These are phyloP conservation scores for Agapanthus africanus DNA, from an alignment of 106 monocot species.

Conservation along the genomic window DNA sequence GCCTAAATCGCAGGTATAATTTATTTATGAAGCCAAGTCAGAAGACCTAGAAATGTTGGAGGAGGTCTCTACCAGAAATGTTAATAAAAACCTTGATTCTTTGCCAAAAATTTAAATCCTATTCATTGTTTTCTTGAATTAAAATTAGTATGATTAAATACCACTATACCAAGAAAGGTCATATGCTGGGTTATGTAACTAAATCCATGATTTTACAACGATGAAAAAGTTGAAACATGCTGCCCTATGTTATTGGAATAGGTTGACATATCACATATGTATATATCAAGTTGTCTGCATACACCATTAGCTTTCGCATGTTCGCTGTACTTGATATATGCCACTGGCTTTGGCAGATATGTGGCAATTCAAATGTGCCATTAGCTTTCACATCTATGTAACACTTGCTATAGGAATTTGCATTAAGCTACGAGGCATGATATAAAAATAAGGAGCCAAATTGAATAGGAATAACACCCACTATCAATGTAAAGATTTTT, in stretches of 20 bases:
- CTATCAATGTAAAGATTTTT: background rate
- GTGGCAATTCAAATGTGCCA: too few species aligned
- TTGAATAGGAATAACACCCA: background rate
- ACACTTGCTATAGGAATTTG: background rate
- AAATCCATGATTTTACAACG: background rate
- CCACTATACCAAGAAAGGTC: background rate
- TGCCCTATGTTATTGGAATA: too few species aligned
- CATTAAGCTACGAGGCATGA: background rate
- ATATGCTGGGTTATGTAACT: background rate
- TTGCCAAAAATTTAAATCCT: background rate
- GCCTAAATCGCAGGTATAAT: background rate
- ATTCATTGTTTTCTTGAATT: too few species aligned
- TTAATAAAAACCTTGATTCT: background rate
- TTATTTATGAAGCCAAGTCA: background rate
- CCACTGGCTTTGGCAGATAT: too few species aligned
- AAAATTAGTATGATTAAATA: too few species aligned
- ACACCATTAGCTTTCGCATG: too few species aligned
- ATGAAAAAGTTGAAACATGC: background rate
- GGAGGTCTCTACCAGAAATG: background rate
- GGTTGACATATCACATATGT: too few species aligned
- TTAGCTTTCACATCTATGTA: too few species aligned
- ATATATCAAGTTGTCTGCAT: too few species aligned
- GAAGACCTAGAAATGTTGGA: background rate
- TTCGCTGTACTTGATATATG: too few species aligned
- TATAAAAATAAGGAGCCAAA: background rate